These are phyloP conservation scores for Penicillium pulvis DNA, from an alignment of 495 filamentous ascomycete genomes.

Conservation along the genomic window DNA sequence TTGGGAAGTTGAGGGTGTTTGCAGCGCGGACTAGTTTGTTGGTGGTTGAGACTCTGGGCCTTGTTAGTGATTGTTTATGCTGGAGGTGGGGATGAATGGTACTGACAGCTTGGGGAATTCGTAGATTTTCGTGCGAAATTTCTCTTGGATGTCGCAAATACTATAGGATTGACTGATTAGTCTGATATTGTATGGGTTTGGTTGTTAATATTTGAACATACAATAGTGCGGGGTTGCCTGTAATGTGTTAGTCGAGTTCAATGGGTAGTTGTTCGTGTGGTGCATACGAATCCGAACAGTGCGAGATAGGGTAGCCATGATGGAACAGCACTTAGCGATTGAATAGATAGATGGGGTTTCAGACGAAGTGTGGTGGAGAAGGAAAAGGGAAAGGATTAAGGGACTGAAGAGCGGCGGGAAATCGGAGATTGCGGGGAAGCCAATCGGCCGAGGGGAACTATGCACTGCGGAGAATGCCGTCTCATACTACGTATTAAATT, in stretches of 20 bases:
- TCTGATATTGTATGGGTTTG: neutral
- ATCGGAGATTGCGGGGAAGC: slow-evolving; percentile 31
- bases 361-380: neutral
- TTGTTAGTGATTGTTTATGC: slow-evolving; percentile 1
- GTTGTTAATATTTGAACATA: slow-evolving; percentile 34
- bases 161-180: slow-evolving; percentile 44
- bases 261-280: neutral
- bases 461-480: neutral
- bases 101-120: slow-evolving; percentile 78
- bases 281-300: slow-evolving; percentile 40
- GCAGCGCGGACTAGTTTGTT: slow-evolving; percentile 48
- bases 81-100: neutral
- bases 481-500: neutral
- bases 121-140: slow-evolving; percentile 79
- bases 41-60: slow-evolving; percentile 35
- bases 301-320: slow-evolving; percentile 35
- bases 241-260: slow-evolving; percentile 18
- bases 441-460: slow-evolving; percentile 18
- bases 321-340: slow-evolving; percentile 4
- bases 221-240: slow-evolving; percentile 73
- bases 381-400: neutral
- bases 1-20: slow-evolving; percentile 69
- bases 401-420: neutral
- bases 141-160: slow-evolving; percentile 95
- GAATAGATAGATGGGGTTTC: neutral